These are phyloP conservation scores for Xylariaceae sp. DNA, from an alignment of 2,329 filamentous ascomycete genomes.

Conservation along the genomic window DNA sequence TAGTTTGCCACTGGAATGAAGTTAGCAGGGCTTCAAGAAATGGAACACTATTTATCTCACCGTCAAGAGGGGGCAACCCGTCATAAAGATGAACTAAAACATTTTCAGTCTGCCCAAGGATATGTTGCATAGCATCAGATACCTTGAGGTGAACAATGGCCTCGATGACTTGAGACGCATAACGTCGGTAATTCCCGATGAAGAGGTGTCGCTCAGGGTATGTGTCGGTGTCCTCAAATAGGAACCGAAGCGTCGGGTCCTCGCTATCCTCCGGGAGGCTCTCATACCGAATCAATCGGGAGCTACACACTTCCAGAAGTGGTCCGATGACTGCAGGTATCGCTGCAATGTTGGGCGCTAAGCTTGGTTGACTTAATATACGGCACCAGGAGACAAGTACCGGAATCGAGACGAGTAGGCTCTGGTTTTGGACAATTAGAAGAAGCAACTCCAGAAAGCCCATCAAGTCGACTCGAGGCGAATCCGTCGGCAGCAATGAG, in stretches of 20 bases:
- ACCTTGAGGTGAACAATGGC: constrained; percentile 75
- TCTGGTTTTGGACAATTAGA: constrained; percentile 74
- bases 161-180: constrained; percentile 83
- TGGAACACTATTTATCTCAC: constrained; percentile 38
- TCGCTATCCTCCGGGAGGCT: constrained; percentile 74
- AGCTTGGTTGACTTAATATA: constrained; percentile 65
- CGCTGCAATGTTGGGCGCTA: constrained; percentile 59
- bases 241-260: constrained; percentile 72
- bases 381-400: constrained; percentile 86
- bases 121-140: constrained; percentile 79
- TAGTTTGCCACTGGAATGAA: constrained; percentile 47
- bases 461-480: constrained; percentile 57
- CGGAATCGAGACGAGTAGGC: constrained; percentile 88
- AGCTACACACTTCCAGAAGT: constrained; percentile 76
- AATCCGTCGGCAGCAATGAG: constrained; percentile 52
- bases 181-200: constrained; percentile 88
- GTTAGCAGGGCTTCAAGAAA: constrained; percentile 17
- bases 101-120: constrained; percentile 72
- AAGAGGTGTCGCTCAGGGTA: constrained; percentile 91
- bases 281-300: constrained; percentile 82
- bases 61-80: constrained; percentile 60
- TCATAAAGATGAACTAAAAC: constrained; percentile 72
- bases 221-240: constrained; percentile 92
- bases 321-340: constrained; percentile 61
- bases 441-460: constrained; percentile 77